Conservation (phyloP, 257 asterid genomes). For the Voacanga thouarsii region DNA sequence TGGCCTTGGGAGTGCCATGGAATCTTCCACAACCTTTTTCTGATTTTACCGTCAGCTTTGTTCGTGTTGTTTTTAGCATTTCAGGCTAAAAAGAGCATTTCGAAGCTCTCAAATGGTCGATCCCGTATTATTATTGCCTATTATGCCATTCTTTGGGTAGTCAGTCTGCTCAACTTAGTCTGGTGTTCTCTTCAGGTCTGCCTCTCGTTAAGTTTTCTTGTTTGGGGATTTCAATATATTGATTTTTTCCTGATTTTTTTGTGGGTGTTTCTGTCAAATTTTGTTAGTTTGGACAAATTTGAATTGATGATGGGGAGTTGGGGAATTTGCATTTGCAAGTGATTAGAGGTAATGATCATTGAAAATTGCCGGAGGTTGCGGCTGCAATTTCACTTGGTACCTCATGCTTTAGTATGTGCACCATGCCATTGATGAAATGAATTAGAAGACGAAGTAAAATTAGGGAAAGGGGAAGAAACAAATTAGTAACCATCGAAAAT, state of each 20-base stretch:
- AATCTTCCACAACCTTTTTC: conserved; percentile 28
- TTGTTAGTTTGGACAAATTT: neutral
- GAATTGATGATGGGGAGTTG: neutral
- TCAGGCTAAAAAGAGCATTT: conserved; percentile 36
- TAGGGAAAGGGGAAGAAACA: neutral
- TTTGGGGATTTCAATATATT: neutral
- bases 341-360: neutral
- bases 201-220: neutral
- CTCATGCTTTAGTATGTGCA: neutral
- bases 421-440: neutral
- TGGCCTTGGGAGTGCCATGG: conserved; percentile 39
- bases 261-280: neutral
- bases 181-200: conserved; percentile 46
- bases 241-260: neutral
- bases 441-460: neutral
- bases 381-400: neutral
- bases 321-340: neutral
- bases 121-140: conserved; percentile 35
- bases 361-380: too few species aligned
- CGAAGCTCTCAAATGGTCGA: conserved; percentile 36
- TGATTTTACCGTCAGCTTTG: conserved; percentile 30
- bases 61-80: conserved; percentile 34
- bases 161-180: conserved; percentile 36
- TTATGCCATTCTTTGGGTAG: conserved; percentile 40
- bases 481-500: neutral